Base-by-base conservation (phyloP, 169 alveolate species). In the Eimeria praecox region DNA sequence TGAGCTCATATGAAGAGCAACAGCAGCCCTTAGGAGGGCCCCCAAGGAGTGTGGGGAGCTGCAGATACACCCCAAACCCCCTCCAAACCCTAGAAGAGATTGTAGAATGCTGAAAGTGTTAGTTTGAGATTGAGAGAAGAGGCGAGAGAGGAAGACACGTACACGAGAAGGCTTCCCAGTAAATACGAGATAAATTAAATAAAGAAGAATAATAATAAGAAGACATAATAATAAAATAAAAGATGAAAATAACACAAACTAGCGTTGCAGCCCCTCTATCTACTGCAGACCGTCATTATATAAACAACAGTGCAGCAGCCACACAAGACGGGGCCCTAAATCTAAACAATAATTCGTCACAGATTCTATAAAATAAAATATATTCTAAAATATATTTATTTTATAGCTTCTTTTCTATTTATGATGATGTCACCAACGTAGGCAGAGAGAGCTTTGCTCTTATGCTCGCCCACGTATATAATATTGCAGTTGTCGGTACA, bases 21-120 rank as follows among this genome's bases (percentile, higher is more conserved):
- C n/a, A n/a, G n/a, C n/a, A n/a, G n/a, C n/a, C n/a, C 38, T 14
- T 38, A 27, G 83, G 83, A 46, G 83, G 83, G 46, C 83, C 83
- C 83, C 83, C 18, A 5, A 27, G 83, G 44, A 20, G 44, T 22
- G 35, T 5, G 38, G 83, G 44, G 83, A 38, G 46, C 83, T 46
- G 16, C 44, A 20, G 83, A 30, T n/a, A n/a, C n/a, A n/a, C n/a
- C n/a, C n/a, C n/a, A n/a, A n/a, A n/a, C n/a, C n/a, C n/a, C n/a
- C n/a, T n/a, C n/a, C n/a, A n/a, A n/a, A n/a, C n/a, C n/a, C n/a
- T n/a, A n/a, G n/a, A n/a, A n/a, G n/a, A n/a, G n/a, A n/a, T n/a
- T n/a, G n/a, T n/a, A n/a, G n/a, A n/a, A n/a, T n/a, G n/a, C n/a
- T n/a, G n/a, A n/a, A n/a, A n/a, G n/a, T n/a, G n/a, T n/a, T n/a